Conservation (phyloP, 805 yeast species). For the Brettanomyces nanus region DNA sequence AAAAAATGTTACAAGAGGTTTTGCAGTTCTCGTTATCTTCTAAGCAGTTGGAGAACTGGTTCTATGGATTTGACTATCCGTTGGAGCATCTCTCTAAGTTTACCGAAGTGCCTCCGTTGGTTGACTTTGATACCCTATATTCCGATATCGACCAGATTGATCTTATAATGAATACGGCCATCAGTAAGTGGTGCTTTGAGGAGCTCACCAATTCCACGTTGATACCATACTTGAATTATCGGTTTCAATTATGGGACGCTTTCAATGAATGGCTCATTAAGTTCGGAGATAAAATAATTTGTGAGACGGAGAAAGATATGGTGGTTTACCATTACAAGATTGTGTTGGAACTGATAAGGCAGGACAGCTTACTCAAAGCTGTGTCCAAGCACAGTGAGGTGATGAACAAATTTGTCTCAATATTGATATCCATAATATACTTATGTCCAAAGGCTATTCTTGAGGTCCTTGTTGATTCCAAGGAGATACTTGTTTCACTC, state of each 20-base stretch:
- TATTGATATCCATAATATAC: conserved; percentile 16
- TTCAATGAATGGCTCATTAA: conserved; percentile 16
- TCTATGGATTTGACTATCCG: conserved; percentile 17
- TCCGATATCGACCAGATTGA: conserved; percentile 14
- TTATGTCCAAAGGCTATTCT: conserved; percentile 19
- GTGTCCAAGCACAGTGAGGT: conserved; percentile 4
- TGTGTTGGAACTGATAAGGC: conserved; percentile 14
- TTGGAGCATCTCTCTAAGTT: conserved; percentile 9
- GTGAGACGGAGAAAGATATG: conserved; percentile 2
- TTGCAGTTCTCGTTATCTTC: conserved; percentile 7
- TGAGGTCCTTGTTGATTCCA: conserved; percentile 17
- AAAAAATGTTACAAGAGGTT: too few relatives aligned
- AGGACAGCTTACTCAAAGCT: conserved; percentile 12
- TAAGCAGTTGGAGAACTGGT: conserved; percentile 13
- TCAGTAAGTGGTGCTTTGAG: conserved; percentile 3
- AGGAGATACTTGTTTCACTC: conserved; percentile 18
- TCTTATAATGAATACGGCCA: conserved; percentile 10
- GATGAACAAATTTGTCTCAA: conserved; percentile 11
- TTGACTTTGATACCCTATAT: conserved; percentile 15
- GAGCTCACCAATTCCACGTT: conserved; percentile 9
- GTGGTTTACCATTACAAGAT: conserved; percentile 8
- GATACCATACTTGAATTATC: conserved; percentile 15
- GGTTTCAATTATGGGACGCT: conserved; percentile 8
- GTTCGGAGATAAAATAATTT: conserved; percentile 10
- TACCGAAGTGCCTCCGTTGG: conserved; percentile 10